phyloP scores from a whole-genome alignment of 768 basidiomycete species.

The Suillus decipiens region DNA sequence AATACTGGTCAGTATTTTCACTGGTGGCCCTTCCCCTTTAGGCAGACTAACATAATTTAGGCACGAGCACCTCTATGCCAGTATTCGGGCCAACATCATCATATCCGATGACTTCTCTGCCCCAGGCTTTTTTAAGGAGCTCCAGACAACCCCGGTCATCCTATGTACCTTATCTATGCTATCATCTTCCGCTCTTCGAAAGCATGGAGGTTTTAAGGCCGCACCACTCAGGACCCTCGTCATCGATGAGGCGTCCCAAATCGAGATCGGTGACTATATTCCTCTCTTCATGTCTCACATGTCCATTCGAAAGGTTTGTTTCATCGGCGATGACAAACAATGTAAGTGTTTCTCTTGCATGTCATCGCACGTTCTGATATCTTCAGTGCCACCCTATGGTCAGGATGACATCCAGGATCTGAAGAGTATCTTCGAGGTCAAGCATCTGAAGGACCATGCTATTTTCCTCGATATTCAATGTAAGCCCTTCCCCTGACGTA shows the following conservation, averaged over 20 bases:
- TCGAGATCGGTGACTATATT: conserved; percentile 57
- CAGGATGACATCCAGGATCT: conserved; percentile 65
- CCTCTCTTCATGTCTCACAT: conserved; percentile 35
- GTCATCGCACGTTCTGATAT: conserved; percentile 29
- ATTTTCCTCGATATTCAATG: conserved; percentile 76
- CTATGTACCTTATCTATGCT: conserved; percentile 82
- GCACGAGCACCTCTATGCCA: conserved; percentile 78
- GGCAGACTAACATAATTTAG: conserved; percentile 37
- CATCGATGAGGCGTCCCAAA: conserved; percentile 70
- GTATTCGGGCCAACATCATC: conserved; percentile 53
- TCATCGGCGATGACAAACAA: conserved; percentile 71
- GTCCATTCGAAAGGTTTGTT: conserved; percentile 53
- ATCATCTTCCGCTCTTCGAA: conserved; percentile 37
- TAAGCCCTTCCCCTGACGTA: conserved; percentile 34
- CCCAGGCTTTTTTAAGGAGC: conserved; percentile 26
- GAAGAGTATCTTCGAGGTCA: conserved; percentile 78
- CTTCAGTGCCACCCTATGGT: conserved; percentile 77
- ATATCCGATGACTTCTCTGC: conserved; percentile 39
- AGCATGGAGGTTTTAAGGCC: conserved; percentile 22
- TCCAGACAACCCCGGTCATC: conserved; percentile 53
- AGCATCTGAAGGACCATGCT: conserved; percentile 50
- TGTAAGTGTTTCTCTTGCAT: conserved; percentile 42
- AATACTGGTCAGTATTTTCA: conserved; percentile 53
- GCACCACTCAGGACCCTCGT: conserved; percentile 50
- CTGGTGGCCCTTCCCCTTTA: conserved; percentile 8